These are phyloP conservation scores for Triadica sebifera DNA, from an alignment of 345 rosid genomes.

Conservation along the genomic window DNA sequence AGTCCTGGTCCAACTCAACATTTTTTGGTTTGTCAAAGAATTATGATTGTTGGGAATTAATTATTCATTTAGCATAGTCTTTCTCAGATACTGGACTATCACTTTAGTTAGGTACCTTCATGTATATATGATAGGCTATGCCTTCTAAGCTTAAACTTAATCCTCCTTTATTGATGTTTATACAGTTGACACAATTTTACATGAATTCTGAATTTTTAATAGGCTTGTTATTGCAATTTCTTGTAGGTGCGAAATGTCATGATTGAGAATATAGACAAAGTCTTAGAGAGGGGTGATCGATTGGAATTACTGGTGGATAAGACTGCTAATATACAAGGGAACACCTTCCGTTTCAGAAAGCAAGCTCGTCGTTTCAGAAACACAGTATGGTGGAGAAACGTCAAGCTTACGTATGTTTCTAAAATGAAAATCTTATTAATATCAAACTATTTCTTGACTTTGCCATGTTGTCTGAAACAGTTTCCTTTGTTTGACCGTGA, in stretches of 20 bases:
- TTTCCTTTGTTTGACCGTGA: not conserved
- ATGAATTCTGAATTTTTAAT: not conserved
- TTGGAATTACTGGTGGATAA: slow-evolving; percentile 94
- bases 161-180: not conserved
- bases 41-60: not conserved
- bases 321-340: slow-evolving; percentile 92
- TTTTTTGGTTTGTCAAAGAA: not conserved
- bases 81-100: not conserved
- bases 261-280: slow-evolving; percentile 95
- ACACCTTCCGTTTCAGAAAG: slow-evolving; percentile 88
- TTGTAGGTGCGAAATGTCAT: slow-evolving; percentile 79
- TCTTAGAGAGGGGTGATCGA: slow-evolving; percentile 88
- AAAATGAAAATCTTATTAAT: not conserved
- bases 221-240: not conserved
- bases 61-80: not conserved
- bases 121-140: not conserved
- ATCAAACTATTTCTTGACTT: not conserved
- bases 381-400: slow-evolving; percentile 91
- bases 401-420: slow-evolving; percentile 72
- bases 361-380: slow-evolving; percentile 87
- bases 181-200: not conserved
- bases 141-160: not conserved
- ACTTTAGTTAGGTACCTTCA: not conserved
- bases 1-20: not conserved
- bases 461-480: not conserved